Evolutionary conservation across 352 stramenopile genomes (phyloP), one percentile per base, ranked within the genome.

Genomic region (Globisporangium emineosum): DNA sequence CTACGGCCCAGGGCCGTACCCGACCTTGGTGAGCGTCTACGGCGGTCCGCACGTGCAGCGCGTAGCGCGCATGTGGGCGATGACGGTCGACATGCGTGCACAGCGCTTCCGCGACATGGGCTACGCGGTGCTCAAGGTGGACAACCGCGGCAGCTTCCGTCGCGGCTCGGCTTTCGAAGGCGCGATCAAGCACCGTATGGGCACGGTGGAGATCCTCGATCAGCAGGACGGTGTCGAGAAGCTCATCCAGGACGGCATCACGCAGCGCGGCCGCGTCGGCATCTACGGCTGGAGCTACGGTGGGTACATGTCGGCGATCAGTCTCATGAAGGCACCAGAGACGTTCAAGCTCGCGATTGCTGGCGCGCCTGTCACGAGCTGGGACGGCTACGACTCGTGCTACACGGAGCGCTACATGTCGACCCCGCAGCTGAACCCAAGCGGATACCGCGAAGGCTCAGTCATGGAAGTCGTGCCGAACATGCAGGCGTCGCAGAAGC

Each of bases 281-380:
- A 98, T 99, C 69, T 99, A 98, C 73, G 97, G 97, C 52, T 99
- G 97, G 97, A 98, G 91, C 65, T 99, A 99, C 81, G 97, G 97
- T 57, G 97, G 97, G 15, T 99, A 99, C 80, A 96, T 99, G 86
- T 89, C 93, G 57, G 88, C 94, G 53, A 99, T 99, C 83, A 97
- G 91, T 66, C 81, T 99, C 35, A 96, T 97, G 78, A 97, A 98
- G 68, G 93, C 94, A 19, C 95, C 96, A 5, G 88, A 98, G 73
- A 93, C 97, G 10, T 99, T 99, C 75, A 95, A 97, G 66, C 89
- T 96, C 37, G 97, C 93, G 25, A 97, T 99, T 32, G 90, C 95
- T 0, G 97, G 97, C 58, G 97, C 97, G 6, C 97, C 97, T 3
- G 97, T 99, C 23, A 99, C 97, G 3, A 97, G 87, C 64, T 99